These are phyloP conservation scores for Populus hybrid DNA, from an alignment of 441 rosid genomes.

Conservation along the genomic window DNA sequence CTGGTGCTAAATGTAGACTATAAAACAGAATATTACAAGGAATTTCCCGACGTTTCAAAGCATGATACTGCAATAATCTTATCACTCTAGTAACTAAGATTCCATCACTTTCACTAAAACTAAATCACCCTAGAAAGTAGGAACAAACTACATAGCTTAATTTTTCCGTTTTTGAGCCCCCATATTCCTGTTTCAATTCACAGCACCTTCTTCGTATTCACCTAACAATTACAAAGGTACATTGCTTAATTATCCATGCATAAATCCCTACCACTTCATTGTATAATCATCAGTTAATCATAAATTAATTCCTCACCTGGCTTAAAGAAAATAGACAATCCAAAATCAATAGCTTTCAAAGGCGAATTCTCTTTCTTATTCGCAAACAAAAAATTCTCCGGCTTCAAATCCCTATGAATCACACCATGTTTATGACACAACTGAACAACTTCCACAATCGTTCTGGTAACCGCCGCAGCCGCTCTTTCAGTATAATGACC, in stretches of 20 bases:
- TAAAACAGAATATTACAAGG: neutral
- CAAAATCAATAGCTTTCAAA: conserved; percentile 95
- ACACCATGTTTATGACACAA: conserved; percentile 64
- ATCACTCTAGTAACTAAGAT: neutral
- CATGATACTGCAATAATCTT: neutral
- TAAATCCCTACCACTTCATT: neutral
- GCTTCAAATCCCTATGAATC: conserved; percentile 64
- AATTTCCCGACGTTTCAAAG: neutral
- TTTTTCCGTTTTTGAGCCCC: neutral
- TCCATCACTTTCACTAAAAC: neutral
- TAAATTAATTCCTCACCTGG: conserved; percentile 58
- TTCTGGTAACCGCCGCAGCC: conserved; percentile 87
- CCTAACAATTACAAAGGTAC: neutral
- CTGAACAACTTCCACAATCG: conserved; percentile 95
- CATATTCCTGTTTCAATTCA: neutral
- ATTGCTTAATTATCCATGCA: neutral
- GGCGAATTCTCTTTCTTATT: conserved; percentile 98
- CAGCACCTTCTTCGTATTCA: neutral
- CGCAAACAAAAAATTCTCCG: conserved; percentile 93
- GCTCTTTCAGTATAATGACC: conserved; percentile 99
- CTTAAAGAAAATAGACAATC: conserved; percentile 96
- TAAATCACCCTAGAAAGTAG: neutral
- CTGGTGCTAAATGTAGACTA: neutral
- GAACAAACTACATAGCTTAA: neutral
- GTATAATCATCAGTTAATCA: neutral